Base-by-base conservation (phyloP, 768 basidiomycete genomes). In the Tephrocybe rancida region DNA sequence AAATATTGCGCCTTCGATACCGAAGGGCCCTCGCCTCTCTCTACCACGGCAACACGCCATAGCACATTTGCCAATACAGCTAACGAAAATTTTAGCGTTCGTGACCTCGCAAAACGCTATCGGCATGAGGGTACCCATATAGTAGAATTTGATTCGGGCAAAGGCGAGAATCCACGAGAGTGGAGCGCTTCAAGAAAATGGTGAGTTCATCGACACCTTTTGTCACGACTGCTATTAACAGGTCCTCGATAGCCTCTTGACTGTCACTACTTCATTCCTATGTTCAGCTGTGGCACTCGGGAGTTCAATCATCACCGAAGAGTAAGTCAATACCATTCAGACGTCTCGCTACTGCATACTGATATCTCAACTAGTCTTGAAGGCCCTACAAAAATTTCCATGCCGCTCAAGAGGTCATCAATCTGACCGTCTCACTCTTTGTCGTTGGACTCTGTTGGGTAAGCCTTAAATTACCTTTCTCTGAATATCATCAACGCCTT, bases 361-460 rank as follows among this genome's bases (percentile, higher is more conserved):
- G 24, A 37, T 16, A 37, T 41, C 10, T 46, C 21, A 9, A 27
- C 9, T 30, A 75, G 73, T 56, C 64, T 77, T 56, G 50, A 38
- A 22, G 69, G 70, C 9, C 74, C 74, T 8, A 64, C 65, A 6
- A 44, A 57, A 68, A 68, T 3, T 59, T 75, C 22, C 59, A 67
- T 32, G 69, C 66, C 11, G 62, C 64, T 3, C 70, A 73, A 59
- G 70, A 71, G 46, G 68, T 77, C 24, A 65, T 70, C 45, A 74
- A 75, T 52, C 64, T 77, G n/a, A 73, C 73, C 3, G 73, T 75
- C 7, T 72, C 76, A 7, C 70, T 70, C 37, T 77, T 76, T 50
- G 74, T 77, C 22, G 71, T 75, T 44, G 75, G 76, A 18, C 75
- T 72, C 55, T 27, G 64, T 73, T 48, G 76, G 76, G 64, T 74